phyloP scores from a whole-genome alignment of 345 rosid genomes.

The Bruguiera parviflora region DNA sequence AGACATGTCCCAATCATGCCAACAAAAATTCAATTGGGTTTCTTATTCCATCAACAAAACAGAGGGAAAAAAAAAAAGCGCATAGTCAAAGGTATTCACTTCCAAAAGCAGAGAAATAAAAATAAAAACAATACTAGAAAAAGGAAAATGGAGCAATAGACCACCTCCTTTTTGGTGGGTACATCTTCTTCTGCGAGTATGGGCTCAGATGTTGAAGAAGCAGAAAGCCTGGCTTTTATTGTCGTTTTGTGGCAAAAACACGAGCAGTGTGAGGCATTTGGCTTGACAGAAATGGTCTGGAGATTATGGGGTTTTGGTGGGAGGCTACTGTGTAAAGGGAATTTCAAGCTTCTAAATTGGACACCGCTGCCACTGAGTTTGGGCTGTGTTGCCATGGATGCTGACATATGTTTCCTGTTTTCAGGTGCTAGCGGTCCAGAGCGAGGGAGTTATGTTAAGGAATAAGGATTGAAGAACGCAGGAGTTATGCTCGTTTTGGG shows the following conservation, averaged over 20 bases:
- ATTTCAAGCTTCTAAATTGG: conserved; percentile 23
- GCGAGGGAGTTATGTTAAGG: background rate
- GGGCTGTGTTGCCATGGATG: conserved; percentile 34
- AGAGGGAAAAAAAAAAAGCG: background rate
- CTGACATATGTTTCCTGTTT: conserved; percentile 8
- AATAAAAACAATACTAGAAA: background rate
- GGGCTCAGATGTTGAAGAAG: conserved; percentile 25
- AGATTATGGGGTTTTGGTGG: conserved; percentile 24
- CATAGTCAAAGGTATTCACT: background rate
- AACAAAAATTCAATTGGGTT: background rate
- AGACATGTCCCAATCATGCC: background rate
- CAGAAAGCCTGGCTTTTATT: conserved; percentile 24
- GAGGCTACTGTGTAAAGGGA: conserved; percentile 18
- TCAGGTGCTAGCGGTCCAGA: background rate
- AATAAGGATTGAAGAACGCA: background rate
- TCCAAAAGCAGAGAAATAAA: background rate
- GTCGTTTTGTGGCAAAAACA: conserved; percentile 12
- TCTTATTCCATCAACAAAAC: conserved; percentile 1
- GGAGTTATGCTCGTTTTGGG: background rate
- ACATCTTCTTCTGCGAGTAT: conserved; percentile 27
- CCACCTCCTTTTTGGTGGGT: conserved; percentile 41
- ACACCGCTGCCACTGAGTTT: conserved; percentile 12
- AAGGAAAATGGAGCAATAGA: background rate
- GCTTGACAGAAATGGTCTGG: conserved; percentile 19
- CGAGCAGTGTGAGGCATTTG: conserved; percentile 22